Evolutionary conservation across 1,284 basidiomycete genomes (phyloP), one percentile per base, ranked within the genome.

Genomic region (Ustilago curta): DNA sequence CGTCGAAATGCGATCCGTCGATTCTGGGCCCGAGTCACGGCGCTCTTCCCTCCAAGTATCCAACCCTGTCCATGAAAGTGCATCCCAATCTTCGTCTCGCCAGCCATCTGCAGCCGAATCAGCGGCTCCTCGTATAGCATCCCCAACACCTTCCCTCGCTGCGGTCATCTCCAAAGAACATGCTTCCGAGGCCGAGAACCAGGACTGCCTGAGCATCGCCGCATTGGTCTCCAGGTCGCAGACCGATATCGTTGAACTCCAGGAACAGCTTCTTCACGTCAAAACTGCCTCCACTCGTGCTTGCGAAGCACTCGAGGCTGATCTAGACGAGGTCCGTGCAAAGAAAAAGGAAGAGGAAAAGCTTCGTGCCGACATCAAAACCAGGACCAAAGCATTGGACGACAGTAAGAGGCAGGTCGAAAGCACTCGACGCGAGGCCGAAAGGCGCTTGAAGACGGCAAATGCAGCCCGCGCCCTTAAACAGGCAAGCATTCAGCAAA

Each of bases 351-450:
- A 91, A 70, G 95, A 97, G 83, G 96, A 97, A 78, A 87, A 88
- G 3, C 89, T 89, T 27, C 89, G 93, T 58, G 86, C 89, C 29
- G 93, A 97, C 82, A 87, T 93, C 60, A 95, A 94, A 84, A 85
- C 89, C 21, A 90, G 91, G 56, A 92, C 92, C 55, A 95, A 95
- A 85, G 86, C 88, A 0, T 87, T 97, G 8, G 95, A 98, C 79
- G 95, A 98, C 81, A 88, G 90, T 64, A 93, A 92, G 86, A 90
- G 95, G 42, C 87, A 88, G 49, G 93, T 94, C 6, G 95, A 97
- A 84, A 87, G 89, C 53, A 86, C 88, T 56, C 91, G 90, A 81
- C 88, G 91, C 49, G 94, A 97, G 42, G 93, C 91, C 2, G 95
- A 97, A 86, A 94, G 93, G 87, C 91, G 91, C 73, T 87, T 96